phyloP scores from a whole-genome alignment of 2,329 filamentous ascomycete species.

The Penicillium psychrosexuale region DNA sequence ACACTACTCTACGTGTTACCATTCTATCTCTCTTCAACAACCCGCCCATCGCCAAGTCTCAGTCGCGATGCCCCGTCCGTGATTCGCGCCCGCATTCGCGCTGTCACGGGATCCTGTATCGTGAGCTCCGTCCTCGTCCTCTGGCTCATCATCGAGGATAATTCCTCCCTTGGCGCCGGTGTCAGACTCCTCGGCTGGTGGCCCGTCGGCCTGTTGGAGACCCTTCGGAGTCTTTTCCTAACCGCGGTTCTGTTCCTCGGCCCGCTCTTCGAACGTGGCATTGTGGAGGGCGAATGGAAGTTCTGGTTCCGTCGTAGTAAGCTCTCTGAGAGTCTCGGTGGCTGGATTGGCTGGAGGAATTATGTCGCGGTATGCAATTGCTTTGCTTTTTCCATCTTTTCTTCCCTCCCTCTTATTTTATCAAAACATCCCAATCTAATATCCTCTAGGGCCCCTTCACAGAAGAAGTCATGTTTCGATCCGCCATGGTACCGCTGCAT shows the following conservation, averaged over 20 bases:
- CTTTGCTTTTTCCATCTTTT: neutral
- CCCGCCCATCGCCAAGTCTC: slow-evolving; percentile 73
- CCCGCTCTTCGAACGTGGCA: slow-evolving; percentile 74
- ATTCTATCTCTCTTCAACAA: slow-evolving; percentile 78
- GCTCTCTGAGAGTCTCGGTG: slow-evolving; percentile 59
- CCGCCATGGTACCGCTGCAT: slow-evolving; percentile 77
- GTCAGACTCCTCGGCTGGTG: slow-evolving; percentile 75
- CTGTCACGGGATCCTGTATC: slow-evolving; percentile 72
- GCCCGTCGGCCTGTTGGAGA: slow-evolving; percentile 67
- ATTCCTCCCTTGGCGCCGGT: slow-evolving; percentile 52
- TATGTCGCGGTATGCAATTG: slow-evolving; percentile 67
- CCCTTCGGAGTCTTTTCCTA: slow-evolving; percentile 62
- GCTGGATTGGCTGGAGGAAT: slow-evolving; percentile 84
- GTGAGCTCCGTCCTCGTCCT: slow-evolving; percentile 66
- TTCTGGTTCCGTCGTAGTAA: slow-evolving; percentile 59
- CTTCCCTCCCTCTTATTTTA: neutral
- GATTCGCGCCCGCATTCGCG: slow-evolving; percentile 79
- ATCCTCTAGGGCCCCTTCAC: slow-evolving; percentile 71
- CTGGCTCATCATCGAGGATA: slow-evolving; percentile 58
- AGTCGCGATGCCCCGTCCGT: slow-evolving; percentile 85
- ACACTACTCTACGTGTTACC: slow-evolving; percentile 87
- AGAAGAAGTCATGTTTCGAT: slow-evolving; percentile 92
- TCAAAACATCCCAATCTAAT: neutral
- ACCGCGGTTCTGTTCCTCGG: slow-evolving; percentile 78
- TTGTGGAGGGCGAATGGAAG: slow-evolving; percentile 69